phyloP scores from a whole-genome alignment of 352 stramenopile genomes.

The Phytophthora tubulina region DNA sequence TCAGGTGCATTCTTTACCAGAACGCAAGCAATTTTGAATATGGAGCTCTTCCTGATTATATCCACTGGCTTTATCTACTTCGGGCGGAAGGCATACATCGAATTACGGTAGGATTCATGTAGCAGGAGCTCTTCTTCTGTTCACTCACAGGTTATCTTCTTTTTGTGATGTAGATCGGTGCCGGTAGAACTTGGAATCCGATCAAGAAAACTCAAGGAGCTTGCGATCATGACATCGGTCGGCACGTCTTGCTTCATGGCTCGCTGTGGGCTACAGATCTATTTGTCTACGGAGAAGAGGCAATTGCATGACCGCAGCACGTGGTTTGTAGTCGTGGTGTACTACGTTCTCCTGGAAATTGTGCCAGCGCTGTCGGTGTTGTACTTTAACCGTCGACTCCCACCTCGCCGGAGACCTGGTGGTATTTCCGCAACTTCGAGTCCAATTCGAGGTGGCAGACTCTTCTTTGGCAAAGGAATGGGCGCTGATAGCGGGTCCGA shows the following conservation, averaged over 20 bases:
- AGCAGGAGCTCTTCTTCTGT: neutral
- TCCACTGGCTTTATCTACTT: slow-evolving; percentile 82
- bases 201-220: slow-evolving; percentile 86
- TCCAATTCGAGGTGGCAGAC: slow-evolving; percentile 48
- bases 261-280: slow-evolving; percentile 75
- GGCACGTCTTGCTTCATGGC: slow-evolving; percentile 87
- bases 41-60: slow-evolving; percentile 85
- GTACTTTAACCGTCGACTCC: slow-evolving; percentile 87
- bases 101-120: slow-evolving; percentile 60
- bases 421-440: slow-evolving; percentile 44
- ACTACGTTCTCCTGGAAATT: slow-evolving; percentile 86
- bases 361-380: slow-evolving; percentile 79
- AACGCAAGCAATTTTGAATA: slow-evolving; percentile 83
- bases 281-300: slow-evolving; percentile 71
- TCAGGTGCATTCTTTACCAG: slow-evolving; percentile 84
- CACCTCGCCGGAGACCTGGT: slow-evolving; percentile 47
- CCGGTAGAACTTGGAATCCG: slow-evolving; percentile 85
- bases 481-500: slow-evolving; percentile 30
- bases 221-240: slow-evolving; percentile 83
- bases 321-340: slow-evolving; percentile 84
- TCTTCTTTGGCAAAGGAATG: slow-evolving; percentile 67
- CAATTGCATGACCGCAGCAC: slow-evolving; percentile 82
- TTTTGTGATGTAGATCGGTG: slow-evolving; percentile 59
- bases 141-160: neutral
- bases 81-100: slow-evolving; percentile 80